A percentile compares a stretch with the other conserved stretches of the same genome.
Evolutionary conservation across 768 basidiomycete species (phyloP).

Genomic region (Lactifluus pinguis): DNA sequence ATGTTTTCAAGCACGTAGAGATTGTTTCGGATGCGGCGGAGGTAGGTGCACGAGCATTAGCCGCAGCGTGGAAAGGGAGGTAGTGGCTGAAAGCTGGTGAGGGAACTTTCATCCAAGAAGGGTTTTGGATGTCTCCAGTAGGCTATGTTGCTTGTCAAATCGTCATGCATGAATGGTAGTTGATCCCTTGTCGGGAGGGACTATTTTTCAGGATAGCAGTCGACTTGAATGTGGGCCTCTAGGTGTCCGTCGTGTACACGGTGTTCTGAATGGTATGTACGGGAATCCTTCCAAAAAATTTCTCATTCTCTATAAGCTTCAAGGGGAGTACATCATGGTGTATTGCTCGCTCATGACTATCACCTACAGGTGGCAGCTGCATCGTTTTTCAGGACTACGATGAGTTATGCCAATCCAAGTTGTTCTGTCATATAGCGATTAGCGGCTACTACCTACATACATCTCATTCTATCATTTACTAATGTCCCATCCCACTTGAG

Average conservation of each 20-base stretch:
- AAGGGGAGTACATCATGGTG: background rate
- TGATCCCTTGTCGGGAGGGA: background rate
- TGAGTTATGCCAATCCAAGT: background rate
- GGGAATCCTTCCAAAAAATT: background rate
- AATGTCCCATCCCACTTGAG: background rate
- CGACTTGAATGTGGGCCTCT: background rate
- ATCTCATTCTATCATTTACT: too few species aligned
- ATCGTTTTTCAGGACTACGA: background rate
- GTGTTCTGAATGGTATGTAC: background rate
- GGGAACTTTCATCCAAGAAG: background rate
- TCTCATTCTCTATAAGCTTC: background rate
- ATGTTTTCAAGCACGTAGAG: conserved; percentile 55
- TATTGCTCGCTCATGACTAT: background rate
- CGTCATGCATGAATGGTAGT: background rate
- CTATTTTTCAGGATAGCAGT: background rate
- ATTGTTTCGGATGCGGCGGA: conserved; percentile 63
- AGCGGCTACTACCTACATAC: background rate
- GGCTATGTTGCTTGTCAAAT: background rate
- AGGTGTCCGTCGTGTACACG: background rate
- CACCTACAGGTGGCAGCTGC: background rate
- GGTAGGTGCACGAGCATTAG: conserved; percentile 53
- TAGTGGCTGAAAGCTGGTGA: background rate
- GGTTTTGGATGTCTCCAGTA: background rate
- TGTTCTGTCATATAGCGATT: too few species aligned
- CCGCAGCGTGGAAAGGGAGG: conserved; percentile 20